Conservation (phyloP, 2,329 filamentous ascomycete species). For the Aspergillus fumigatiaffinis region DNA sequence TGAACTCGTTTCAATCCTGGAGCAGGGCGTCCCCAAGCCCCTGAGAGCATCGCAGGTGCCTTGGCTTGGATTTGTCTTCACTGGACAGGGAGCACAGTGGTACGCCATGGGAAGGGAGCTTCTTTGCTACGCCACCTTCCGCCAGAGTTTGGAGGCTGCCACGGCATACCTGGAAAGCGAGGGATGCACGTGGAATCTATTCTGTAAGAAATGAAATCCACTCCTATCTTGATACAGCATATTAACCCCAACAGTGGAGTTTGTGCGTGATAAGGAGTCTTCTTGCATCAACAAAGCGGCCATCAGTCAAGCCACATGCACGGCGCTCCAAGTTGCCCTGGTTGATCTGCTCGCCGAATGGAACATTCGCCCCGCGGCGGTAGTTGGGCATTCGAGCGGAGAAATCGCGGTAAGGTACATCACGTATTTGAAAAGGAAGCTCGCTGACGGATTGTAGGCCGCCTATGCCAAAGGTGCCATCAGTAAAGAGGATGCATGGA, state of each 20-base stretch:
- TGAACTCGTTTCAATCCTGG: background rate
- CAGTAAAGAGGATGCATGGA: background rate
- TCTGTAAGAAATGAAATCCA: too few species aligned
- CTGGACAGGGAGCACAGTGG: slow-evolving; percentile 21
- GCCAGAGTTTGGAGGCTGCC: background rate
- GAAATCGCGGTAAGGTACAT: background rate
- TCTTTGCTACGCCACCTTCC: background rate
- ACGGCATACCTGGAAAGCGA: background rate
- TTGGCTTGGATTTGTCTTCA: slow-evolving; percentile 16
- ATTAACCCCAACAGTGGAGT: slow-evolving; percentile 1
- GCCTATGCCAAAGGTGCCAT: background rate
- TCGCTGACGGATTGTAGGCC: background rate
- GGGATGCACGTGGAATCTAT: too few species aligned
- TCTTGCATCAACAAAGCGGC: background rate
- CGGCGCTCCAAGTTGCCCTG: slow-evolving; percentile 17
- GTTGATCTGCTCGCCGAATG: slow-evolving; percentile 6
- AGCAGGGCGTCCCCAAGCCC: background rate
- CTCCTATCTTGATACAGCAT: too few species aligned
- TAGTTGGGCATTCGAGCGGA: background rate
- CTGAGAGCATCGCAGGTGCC: background rate
- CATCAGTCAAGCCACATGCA: slow-evolving; percentile 15
- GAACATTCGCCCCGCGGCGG: slow-evolving; percentile 1
- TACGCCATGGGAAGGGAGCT: slow-evolving; percentile 14
- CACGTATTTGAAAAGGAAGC: too few species aligned
- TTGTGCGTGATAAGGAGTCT: background rate